phyloP scores from a whole-genome alignment of 768 basidiomycete species.

The Terana coerulea region DNA sequence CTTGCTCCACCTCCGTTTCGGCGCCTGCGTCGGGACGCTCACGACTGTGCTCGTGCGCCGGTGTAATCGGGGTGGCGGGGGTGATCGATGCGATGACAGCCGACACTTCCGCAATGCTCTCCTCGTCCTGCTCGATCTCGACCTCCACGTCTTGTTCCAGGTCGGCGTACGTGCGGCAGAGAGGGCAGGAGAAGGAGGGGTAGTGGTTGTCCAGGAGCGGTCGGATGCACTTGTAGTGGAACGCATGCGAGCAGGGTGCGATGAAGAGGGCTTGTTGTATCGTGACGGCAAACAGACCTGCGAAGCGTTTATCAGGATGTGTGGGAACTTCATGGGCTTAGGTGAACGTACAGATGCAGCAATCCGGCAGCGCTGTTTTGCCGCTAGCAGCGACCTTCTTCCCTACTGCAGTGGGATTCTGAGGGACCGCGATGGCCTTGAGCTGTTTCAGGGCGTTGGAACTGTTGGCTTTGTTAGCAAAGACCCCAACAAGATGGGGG shows the following conservation, averaged over 20 bases:
- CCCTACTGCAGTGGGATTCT: constrained; percentile 13
- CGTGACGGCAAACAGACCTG: constrained; percentile 78
- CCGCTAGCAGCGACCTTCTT: constrained; percentile 26
- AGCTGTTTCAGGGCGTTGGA: constrained; percentile 80
- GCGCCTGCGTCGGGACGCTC: constrained; percentile 26
- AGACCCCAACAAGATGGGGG: background rate
- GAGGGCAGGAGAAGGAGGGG: constrained; percentile 91
- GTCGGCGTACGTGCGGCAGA: constrained; percentile 93
- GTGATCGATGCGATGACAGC: constrained; percentile 9
- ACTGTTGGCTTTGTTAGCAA: constrained; percentile 30
- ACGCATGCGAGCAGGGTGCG: constrained; percentile 94
- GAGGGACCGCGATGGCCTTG: constrained; percentile 54
- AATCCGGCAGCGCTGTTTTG: constrained; percentile 62
- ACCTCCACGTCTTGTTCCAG: constrained; percentile 93
- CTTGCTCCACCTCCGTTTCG: constrained; percentile 30
- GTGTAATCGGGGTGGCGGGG: constrained; percentile 13
- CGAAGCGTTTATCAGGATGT: background rate
- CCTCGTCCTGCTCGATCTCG: constrained; percentile 35
- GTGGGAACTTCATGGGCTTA: too few species aligned
- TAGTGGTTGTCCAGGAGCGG: constrained; percentile 87
- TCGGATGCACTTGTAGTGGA: constrained; percentile 96
- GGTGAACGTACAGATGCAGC: constrained; percentile 92
- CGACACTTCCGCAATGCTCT: constrained; percentile 15
- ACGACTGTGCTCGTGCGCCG: constrained; percentile 7
- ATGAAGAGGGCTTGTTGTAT: constrained; percentile 97